Base-by-base conservation (phyloP, 495 filamentous ascomycete species). In the Sabuloglossum arenarium region DNA sequence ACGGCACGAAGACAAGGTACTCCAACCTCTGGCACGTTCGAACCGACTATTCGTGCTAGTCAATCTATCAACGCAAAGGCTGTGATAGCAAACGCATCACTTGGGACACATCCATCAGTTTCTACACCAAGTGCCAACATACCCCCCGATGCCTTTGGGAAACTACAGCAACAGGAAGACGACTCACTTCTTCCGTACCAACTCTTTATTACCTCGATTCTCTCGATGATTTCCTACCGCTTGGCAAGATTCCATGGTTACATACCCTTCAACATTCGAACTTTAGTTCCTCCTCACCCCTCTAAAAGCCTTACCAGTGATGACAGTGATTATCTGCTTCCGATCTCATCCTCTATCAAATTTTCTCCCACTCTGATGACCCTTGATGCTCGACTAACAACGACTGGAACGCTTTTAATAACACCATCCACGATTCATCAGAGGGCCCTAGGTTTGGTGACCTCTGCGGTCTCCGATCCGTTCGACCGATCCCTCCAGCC, bases 261-360 rank as follows among this genome's bases (percentile, higher is more conserved):
- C 19, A 43, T 64, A 46, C 61, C 65, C n/a, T 57, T 67, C 37
- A 65, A 67, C 46, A 61, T 56, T 32, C 59, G 61, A 52, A 66
- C 62, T 16, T 62, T 67, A 28, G n/a, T 66, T 50, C 54, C 55
- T 16, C 60, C 55, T 27, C 45, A 53, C n/a, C 16, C 52, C 21
- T 12, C 23, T 39, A 14, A 57, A 27, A 21, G 29, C 24, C 27
- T 24, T 43, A 19, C 47, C 37, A 53, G 54, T 1, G 27, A 42
- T 31, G 32, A 50, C 19, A 56, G 6, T 54, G 21, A 46, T 19
- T 27, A 45, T 24, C 25, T 56, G 31, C 28, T 51, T 29, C 47
- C 47, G 28, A 11, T 3, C 28, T 51, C 47, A 4, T 10, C 12
- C 28, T 16, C 47, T 6, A 1, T 10, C 23, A 51, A 51, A 0